Base-by-base conservation (phyloP, 73 alveolate genomes). In the Tetrahymena borealis region DNA sequence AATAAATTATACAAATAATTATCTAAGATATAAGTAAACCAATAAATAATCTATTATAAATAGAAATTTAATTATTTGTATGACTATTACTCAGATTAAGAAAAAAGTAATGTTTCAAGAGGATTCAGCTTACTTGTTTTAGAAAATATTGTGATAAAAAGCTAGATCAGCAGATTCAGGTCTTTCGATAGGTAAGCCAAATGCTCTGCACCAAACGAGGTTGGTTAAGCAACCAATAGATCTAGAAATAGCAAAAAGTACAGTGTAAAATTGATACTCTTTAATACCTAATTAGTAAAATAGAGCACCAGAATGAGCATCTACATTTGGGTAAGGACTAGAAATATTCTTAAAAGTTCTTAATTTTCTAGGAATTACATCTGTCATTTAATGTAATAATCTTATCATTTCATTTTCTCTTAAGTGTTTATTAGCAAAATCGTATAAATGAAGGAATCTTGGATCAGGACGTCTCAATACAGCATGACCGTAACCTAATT, bases 301-400 rank as follows among this genome's bases (percentile, higher is more conserved):
- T 38, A 98, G 95, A 32, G 97, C 98, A 39, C 99, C 99, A 28
- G 99, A 96, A 42, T 96, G 98, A 32, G 99, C 99, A 94, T 98
- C 99, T 31, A 98, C 99, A 91, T 97, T 98, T 78, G 99, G 99
- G 96, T 95, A 97, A 20, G 99, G 99, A 93, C 98, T 98, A 77
- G 90, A 90, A 24, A 96, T 94, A 79, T 97, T 97, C 8, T 98
- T 98, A 32, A 96, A 79, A 79, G 94, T 91, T 24, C 90, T 85
- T 5, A 97, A 97, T 32, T 77, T 97, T 15, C 93, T 94, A 32
- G 99, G 99, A 91, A 96, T 96, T 40, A 97, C 98, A 38, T 91
- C 92, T 85, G 93, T 94, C 96, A 97, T 94, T 91, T 97, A 95
- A 28, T 91, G 91, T 15, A 97, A 97, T n/a, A 97, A 94, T 32